Conservation (phyloP, 805 yeast species). For the Pichia californica region DNA sequence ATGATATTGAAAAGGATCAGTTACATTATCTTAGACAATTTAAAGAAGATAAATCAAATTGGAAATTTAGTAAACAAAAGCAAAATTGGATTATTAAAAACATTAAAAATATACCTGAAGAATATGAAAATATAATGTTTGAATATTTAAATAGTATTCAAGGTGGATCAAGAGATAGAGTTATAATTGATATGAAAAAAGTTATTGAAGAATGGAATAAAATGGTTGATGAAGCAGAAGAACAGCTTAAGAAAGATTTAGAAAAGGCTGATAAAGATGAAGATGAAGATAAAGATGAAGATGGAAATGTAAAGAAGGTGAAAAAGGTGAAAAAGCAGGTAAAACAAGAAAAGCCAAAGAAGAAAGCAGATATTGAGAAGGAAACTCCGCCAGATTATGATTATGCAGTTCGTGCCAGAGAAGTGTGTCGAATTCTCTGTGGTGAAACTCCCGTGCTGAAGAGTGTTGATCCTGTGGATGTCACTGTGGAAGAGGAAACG, state of each 20-base stretch:
- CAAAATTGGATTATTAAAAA: constrained; percentile 80
- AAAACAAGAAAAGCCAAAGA: background rate
- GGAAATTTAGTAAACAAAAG: constrained; percentile 85
- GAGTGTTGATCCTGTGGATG: constrained; percentile 4
- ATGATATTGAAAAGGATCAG: constrained; percentile 74
- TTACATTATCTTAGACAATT: constrained; percentile 57
- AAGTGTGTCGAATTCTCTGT: constrained; percentile 6
- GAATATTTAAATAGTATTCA: constrained; percentile 54
- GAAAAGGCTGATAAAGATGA: constrained; percentile 12
- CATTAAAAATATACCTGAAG: constrained; percentile 42
- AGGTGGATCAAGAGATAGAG: constrained; percentile 62
- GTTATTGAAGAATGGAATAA: constrained; percentile 54
- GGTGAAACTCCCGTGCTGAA: background rate
- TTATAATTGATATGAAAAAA: constrained; percentile 41
- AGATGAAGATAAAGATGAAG: constrained; percentile 18
- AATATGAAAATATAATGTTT: constrained; percentile 45
- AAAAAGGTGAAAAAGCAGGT: background rate
- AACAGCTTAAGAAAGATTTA: constrained; percentile 15
- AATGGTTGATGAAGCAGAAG: constrained; percentile 36
- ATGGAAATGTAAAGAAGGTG: constrained; percentile 9
- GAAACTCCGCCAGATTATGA: constrained; percentile 8
- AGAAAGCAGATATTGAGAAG: constrained; percentile 11
- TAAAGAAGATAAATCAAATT: constrained; percentile 45
- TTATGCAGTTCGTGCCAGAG: constrained; percentile 13
- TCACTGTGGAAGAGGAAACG: constrained; percentile 10